phyloP scores from a whole-genome alignment of 2,329 filamentous ascomycete species.

The Seiridium unicorne region DNA sequence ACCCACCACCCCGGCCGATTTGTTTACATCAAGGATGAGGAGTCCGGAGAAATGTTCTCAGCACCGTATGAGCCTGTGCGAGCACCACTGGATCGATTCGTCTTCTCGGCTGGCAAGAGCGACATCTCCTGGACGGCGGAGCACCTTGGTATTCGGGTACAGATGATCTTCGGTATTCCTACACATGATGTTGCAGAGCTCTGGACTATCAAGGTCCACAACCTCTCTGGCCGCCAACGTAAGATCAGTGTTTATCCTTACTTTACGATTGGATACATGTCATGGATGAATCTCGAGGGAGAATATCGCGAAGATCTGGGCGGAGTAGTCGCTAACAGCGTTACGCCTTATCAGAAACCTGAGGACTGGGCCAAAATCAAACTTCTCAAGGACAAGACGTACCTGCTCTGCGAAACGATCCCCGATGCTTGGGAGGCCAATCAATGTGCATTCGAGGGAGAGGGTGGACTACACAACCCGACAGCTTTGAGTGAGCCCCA shows the following conservation, averaged over 20 bases:
- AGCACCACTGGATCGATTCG: slow-evolving; percentile 42
- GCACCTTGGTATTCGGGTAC: slow-evolving; percentile 46
- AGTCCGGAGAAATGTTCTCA: slow-evolving; percentile 48
- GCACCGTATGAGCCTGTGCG: slow-evolving; percentile 56
- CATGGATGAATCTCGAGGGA: slow-evolving; percentile 60
- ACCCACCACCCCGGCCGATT: slow-evolving; percentile 58
- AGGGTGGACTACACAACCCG: slow-evolving; percentile 53
- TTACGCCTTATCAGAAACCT: slow-evolving; percentile 57
- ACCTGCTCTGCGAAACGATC: slow-evolving; percentile 51
- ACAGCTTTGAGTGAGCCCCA: slow-evolving; percentile 37
- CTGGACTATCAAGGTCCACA: slow-evolving; percentile 52
- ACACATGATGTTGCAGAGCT: slow-evolving; percentile 55
- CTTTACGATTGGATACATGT: slow-evolving; percentile 60
- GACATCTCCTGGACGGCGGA: slow-evolving; percentile 54
- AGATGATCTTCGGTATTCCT: slow-evolving; percentile 50
- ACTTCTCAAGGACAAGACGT: slow-evolving; percentile 55
- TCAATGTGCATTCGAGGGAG: slow-evolving; percentile 53
- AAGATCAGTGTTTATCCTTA: slow-evolving; percentile 54
- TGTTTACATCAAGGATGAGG: slow-evolving; percentile 58
- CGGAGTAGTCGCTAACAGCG: slow-evolving; percentile 49
- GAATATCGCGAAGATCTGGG: slow-evolving; percentile 47
- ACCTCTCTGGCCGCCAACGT: slow-evolving; percentile 41
- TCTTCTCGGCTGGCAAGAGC: slow-evolving; percentile 54
- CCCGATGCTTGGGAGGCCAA: slow-evolving; percentile 52
- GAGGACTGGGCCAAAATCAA: slow-evolving; percentile 58